Base-by-base conservation (phyloP, 139 green algal species). In the Haematococcus sp. region DNA sequence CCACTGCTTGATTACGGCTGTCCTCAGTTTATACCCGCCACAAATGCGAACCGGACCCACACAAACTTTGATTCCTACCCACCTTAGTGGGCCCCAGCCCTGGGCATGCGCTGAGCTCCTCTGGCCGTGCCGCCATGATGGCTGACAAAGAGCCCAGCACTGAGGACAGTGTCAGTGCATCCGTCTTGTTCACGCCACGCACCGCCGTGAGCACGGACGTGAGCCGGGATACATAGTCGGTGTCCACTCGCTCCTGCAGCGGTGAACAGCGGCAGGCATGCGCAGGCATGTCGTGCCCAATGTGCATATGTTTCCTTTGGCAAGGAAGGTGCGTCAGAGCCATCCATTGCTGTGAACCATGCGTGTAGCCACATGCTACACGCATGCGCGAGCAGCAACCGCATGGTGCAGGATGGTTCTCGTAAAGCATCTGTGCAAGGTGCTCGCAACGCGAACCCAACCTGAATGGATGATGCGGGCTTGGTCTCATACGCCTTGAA, bases 401-500 rank as follows among this genome's bases (percentile, higher is more conserved):
- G n/a, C n/a, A n/a, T n/a, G n/a, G n/a, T n/a, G n/a, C n/a, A n/a
- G n/a, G n/a, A n/a, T n/a, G n/a, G n/a, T n/a, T n/a, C n/a, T n/a
- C n/a, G n/a, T n/a, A n/a, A n/a, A n/a, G n/a, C n/a, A n/a, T n/a
- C n/a, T n/a, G n/a, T n/a, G n/a, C n/a, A n/a, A n/a, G n/a, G n/a
- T n/a, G n/a, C n/a, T n/a, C n/a, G n/a, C n/a, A n/a, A n/a, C n/a
- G 40, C 40, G 11, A 11, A 11, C 11, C 59, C 59, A 9, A 43
- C 74, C 68, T 86, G 82, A 68, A 98, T 95, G 51, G 70, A 58
- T 7, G 93, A 86, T 11, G 93, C 90, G 1, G 94, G 91, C 81
- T 96, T 97, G 69, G 78, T 90, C 70, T 98, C 94, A 75, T 96
- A 98, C 16, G 52, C 83, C 82, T 98, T 98, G 75, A 94, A 87